Conservation (phyloP, 495 filamentous ascomycete species). For the Penicillium egyptiacum region DNA sequence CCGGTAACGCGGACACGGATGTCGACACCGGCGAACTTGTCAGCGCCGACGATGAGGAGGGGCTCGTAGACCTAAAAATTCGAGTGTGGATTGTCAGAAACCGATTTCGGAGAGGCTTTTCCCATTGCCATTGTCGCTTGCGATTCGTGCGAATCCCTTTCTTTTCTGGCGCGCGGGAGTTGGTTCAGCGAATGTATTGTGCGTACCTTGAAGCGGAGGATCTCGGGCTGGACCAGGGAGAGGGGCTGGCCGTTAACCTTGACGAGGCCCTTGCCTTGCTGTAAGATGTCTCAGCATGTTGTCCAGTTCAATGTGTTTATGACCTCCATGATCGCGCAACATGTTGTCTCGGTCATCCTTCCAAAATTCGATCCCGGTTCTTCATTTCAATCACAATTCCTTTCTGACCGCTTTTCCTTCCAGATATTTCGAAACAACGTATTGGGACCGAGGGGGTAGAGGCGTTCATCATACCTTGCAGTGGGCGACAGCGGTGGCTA, state of each 20-base stretch:
- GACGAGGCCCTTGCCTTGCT: slow-evolving; percentile 91
- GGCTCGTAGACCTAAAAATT: slow-evolving; percentile 83
- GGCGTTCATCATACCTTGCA: slow-evolving; percentile 72
- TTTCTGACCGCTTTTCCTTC: slow-evolving; percentile 10
- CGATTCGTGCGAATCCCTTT: slow-evolving; percentile 8
- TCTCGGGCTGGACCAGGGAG: slow-evolving; percentile 88
- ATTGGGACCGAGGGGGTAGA: slow-evolving; percentile 17
- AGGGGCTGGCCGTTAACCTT: slow-evolving; percentile 98
- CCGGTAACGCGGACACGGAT: slow-evolving; percentile 96
- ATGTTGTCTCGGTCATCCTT: slow-evolving; percentile 15
- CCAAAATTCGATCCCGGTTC: slow-evolving; percentile 10
- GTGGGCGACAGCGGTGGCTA: slow-evolving; percentile 84
- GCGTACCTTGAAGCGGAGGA: slow-evolving; percentile 91
- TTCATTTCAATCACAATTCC: slow-evolving; percentile 7
- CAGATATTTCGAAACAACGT: slow-evolving; percentile 23
- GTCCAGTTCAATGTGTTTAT: slow-evolving; percentile 19
- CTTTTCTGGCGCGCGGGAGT: slow-evolving; percentile 8
- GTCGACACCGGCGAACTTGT: slow-evolving; percentile 95
- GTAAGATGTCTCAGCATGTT: slow-evolving; percentile 41
- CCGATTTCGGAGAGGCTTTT: not conserved
- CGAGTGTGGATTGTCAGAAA: slow-evolving; percentile 11
- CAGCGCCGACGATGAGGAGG: slow-evolving; percentile 89
- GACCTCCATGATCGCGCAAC: slow-evolving; percentile 19
- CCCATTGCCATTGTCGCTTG: slow-evolving; percentile 13
- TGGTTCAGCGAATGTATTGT: slow-evolving; percentile 8